Conservation (phyloP, 2,329 filamentous ascomycete genomes). For the Fusarium sp. region DNA sequence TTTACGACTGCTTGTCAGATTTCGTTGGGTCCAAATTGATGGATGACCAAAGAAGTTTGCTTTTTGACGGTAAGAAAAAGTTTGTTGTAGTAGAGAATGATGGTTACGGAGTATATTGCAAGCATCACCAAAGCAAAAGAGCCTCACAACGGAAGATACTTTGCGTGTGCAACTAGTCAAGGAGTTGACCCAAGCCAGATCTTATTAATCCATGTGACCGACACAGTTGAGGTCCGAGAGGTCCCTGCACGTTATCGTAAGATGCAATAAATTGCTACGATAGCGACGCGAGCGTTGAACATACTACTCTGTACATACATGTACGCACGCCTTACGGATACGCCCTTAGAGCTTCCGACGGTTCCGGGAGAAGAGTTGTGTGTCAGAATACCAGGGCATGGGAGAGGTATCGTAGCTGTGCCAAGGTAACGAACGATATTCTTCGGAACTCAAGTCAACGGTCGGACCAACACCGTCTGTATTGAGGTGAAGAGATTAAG, state of each 20-base stretch:
- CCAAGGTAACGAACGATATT: background rate
- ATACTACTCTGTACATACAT: background rate
- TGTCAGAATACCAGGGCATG: constrained; percentile 1
- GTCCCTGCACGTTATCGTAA: constrained; percentile 32
- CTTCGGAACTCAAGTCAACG: constrained; percentile 1
- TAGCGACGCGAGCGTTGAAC: constrained; percentile 17
- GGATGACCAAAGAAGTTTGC: background rate
- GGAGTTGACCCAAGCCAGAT: constrained; percentile 35
- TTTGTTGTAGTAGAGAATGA: background rate
- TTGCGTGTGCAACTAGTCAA: constrained; percentile 18
- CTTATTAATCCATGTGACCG: constrained; percentile 14
- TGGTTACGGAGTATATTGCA: background rate
- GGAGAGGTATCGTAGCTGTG: background rate
- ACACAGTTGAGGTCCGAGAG: constrained; percentile 5
- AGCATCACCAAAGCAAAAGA: background rate
- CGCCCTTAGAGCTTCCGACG: constrained; percentile 1
- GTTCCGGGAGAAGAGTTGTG: constrained; percentile 10
- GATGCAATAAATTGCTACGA: constrained; percentile 22
- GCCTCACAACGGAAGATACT: constrained; percentile 15
- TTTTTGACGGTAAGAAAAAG: background rate
- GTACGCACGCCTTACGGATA: background rate
- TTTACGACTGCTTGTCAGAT: constrained; percentile 16
- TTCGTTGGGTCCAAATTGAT: background rate
- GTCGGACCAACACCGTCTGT: background rate
- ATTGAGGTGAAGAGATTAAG: constrained; percentile 31